Evolutionary conservation across 179 eudicot genomes (phyloP).

Genomic region (Sideroxylon spinosum): DNA sequence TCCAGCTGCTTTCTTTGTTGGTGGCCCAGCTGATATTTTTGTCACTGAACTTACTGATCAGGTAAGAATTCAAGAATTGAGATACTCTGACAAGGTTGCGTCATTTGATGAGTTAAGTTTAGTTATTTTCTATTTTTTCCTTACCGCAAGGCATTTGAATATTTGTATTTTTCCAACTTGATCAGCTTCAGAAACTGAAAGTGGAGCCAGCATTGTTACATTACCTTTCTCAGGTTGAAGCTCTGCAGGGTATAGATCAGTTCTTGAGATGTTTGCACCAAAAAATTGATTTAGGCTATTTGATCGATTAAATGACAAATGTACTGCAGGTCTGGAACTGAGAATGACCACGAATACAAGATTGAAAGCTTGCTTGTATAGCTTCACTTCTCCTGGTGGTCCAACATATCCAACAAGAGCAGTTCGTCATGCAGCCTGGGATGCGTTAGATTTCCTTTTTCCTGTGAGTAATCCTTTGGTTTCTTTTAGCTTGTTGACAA

Average conservation of each 20-base stretch:
- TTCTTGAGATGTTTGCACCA: neutral
- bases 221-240: constrained; percentile 68
- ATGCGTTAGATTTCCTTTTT: constrained; percentile 76
- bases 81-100: neutral
- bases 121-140: neutral
- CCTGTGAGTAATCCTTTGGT: constrained; percentile 55
- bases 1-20: constrained; percentile 81
- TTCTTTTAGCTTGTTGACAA: neutral
- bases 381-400: constrained; percentile 97
- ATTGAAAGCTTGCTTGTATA: constrained; percentile 83
- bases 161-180: constrained; percentile 6
- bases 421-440: constrained; percentile 99
- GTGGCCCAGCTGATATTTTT: constrained; percentile 82
- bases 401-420: constrained; percentile 96
- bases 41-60: constrained; percentile 86
- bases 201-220: constrained; percentile 95
- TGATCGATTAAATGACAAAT: constrained; percentile 15
- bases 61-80: constrained; percentile 31
- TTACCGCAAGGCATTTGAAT: neutral
- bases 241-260: constrained; percentile 55
- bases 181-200: constrained; percentile 84
- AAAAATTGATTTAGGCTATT: neutral
- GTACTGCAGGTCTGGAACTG: constrained; percentile 65
- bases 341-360: constrained; percentile 90
- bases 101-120: neutral